phyloP scores from a whole-genome alignment of 192 early-diverging fungal species.

The Podila horticola region DNA sequence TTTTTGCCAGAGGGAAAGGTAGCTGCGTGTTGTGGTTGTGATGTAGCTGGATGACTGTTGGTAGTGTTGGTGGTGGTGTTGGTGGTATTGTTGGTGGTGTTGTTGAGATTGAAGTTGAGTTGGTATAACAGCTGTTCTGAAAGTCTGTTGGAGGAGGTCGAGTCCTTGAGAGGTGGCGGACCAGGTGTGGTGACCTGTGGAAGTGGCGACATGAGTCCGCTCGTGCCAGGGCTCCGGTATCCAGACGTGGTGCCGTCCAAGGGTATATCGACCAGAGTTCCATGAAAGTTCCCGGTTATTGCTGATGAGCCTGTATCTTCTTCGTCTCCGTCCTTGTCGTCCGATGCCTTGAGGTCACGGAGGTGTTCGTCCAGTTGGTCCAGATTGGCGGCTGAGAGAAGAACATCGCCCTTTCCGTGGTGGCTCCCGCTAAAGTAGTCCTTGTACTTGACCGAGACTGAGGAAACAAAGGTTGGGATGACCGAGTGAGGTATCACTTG shows the following conservation, averaged over 20 bases:
- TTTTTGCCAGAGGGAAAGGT: too few relatives aligned
- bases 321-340: conserved; percentile 7
- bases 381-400: conserved; percentile 34
- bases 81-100: conserved; percentile 17
- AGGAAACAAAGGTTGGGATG: conserved; percentile 58
- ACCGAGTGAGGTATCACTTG: conserved; percentile 55
- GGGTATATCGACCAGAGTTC: conserved; percentile 26
- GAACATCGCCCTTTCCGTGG: conserved; percentile 29
- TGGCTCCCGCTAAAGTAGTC: conserved; percentile 2
- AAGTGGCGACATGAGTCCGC: too few relatives aligned
- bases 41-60: conserved; percentile 24
- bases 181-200: too few relatives aligned
- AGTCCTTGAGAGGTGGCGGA: conserved; percentile 35
- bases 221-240: conserved; percentile 15
- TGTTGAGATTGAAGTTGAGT: neutral
- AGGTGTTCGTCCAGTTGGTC: conserved; percentile 42
- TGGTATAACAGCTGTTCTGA: conserved; percentile 19
- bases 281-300: conserved; percentile 33
- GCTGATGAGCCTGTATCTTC: neutral
- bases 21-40: neutral
- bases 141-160: conserved; percentile 11
- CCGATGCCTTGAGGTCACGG: conserved; percentile 34
- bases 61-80: conserved; percentile 12
- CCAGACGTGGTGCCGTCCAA: conserved; percentile 20
- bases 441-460: conserved; percentile 66